Evolutionary conservation across 805 yeast genomes (phyloP).

Genomic region (Monosporozyma siamensis): DNA sequence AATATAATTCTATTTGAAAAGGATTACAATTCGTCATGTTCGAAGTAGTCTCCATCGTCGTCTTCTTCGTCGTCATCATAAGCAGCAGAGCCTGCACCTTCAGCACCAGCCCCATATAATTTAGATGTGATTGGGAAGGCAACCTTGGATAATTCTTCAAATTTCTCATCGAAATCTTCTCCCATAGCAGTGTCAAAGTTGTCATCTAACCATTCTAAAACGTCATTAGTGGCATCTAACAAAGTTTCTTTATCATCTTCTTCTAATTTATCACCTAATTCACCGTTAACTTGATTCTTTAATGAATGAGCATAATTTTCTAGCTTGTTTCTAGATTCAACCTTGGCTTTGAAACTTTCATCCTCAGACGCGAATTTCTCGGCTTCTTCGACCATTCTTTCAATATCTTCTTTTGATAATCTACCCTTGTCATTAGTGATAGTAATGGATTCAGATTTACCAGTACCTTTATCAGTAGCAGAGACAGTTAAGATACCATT

Average conservation of each 20-base stretch:
- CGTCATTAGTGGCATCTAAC: slow-evolving; percentile 78
- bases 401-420: slow-evolving; percentile 86
- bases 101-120: slow-evolving; percentile 53
- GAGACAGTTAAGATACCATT: slow-evolving; percentile 95
- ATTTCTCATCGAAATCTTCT: slow-evolving; percentile 91
- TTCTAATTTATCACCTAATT: slow-evolving; percentile 65
- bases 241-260: slow-evolving; percentile 89
- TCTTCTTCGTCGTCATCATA: slow-evolving; percentile 47
- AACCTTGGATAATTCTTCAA: slow-evolving; percentile 65
- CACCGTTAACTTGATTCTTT: slow-evolving; percentile 58
- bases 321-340: slow-evolving; percentile 78
- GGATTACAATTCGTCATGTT: slow-evolving; percentile 56
- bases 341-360: slow-evolving; percentile 68
- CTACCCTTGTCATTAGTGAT: slow-evolving; percentile 93
- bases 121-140: slow-evolving; percentile 92
- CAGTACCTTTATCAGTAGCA: slow-evolving; percentile 91
- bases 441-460: slow-evolving; percentile 82
- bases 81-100: slow-evolving; percentile 36
- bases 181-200: slow-evolving; percentile 77
- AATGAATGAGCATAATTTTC: slow-evolving; percentile 84
- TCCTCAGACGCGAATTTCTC: slow-evolving; percentile 92
- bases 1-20: slow-evolving; percentile 38
- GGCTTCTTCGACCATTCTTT: slow-evolving; percentile 96
- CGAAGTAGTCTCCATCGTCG: slow-evolving; percentile 46
- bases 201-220: slow-evolving; percentile 81